Percentiles rank a stretch among this genome's conserved stretches.
phyloP scores from a whole-genome alignment of 2,329 filamentous ascomycete genomes.

The Septoria petroselini region DNA sequence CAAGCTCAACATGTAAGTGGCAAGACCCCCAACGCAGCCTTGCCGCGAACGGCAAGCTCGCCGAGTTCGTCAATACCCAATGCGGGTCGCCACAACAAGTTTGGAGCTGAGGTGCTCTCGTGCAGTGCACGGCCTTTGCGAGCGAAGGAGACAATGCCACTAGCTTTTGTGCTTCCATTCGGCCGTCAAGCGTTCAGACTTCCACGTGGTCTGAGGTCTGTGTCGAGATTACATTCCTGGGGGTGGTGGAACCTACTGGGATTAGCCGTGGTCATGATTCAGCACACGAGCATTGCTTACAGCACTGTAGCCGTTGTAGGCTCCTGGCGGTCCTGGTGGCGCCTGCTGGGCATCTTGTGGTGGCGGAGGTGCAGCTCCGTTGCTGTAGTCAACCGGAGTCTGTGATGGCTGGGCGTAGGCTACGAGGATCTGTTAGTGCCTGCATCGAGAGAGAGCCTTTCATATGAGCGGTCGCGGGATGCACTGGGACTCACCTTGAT shows the following conservation, averaged over 20 bases:
- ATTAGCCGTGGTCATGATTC: neutral
- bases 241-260: conserved; percentile 7
- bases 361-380: conserved; percentile 5
- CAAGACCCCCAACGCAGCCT: too few relatives aligned
- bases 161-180: too few relatives aligned
- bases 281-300: neutral
- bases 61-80: too few relatives aligned
- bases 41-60: too few relatives aligned
- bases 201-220: too few relatives aligned
- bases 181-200: too few relatives aligned
- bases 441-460: neutral
- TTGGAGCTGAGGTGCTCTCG: too few relatives aligned
- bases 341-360: conserved; percentile 4
- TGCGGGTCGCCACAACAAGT: too few relatives aligned
- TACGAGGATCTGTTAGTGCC: neutral
- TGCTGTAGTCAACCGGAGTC: conserved; percentile 10
- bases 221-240: conserved; percentile 1
- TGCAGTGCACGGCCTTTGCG: too few relatives aligned
- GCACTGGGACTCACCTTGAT: neutral
- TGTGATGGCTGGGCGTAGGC: conserved; percentile 4
- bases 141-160: too few relatives aligned
- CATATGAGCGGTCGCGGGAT: neutral
- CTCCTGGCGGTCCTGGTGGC: conserved; percentile 5
- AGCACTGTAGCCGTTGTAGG: conserved; percentile 10
- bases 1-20: too few relatives aligned